A percentile compares a stretch with the other conserved stretches of the same genome.
phyloP scores from a whole-genome alignment of 176 grass and related monocot species.

The Phoenix dactylifera region DNA sequence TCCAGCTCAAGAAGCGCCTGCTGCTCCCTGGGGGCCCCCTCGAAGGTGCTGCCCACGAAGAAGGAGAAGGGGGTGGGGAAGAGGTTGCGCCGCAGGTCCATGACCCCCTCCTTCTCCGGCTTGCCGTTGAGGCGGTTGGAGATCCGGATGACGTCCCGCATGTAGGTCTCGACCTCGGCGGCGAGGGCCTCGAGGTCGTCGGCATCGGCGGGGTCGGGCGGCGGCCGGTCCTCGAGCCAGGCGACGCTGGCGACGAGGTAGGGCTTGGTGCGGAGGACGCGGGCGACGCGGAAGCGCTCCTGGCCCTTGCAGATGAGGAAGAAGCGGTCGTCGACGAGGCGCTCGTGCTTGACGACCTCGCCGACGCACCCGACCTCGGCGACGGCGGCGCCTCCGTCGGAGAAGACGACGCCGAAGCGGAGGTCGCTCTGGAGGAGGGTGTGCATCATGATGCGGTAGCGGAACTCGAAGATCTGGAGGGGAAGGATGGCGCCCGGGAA shows the following conservation, averaged over 20 bases:
- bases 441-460: conserved; percentile 99
- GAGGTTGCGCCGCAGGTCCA: conserved; percentile 56
- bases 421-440: conserved; percentile 86
- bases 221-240: conserved; percentile 97
- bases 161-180: conserved; percentile 68
- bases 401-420: conserved; percentile 58
- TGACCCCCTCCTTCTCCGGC: conserved; percentile 53
- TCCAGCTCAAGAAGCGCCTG: conserved; percentile 95
- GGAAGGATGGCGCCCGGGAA: conserved; percentile 73
- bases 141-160: conserved; percentile 95
- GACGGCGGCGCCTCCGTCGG: conserved; percentile 28
- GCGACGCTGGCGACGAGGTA: conserved; percentile 87
- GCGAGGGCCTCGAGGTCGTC: conserved; percentile 67
- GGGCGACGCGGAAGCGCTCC: conserved; percentile 77
- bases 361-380: conserved; percentile 84
- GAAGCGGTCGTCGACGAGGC: conserved; percentile 88
- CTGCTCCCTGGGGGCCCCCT: conserved; percentile 78
- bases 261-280: conserved; percentile 64
- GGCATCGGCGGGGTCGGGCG: conserved; percentile 36
- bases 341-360: conserved; percentile 95
- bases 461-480: conserved; percentile 97
- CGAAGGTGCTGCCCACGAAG: conserved; percentile 90
- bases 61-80: conserved; percentile 99
- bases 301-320: conserved; percentile 99
- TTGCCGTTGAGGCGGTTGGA: conserved; percentile 89